Conservation (phyloP, 495 filamentous ascomycete species). For the Aspergillus funiculosus region DNA sequence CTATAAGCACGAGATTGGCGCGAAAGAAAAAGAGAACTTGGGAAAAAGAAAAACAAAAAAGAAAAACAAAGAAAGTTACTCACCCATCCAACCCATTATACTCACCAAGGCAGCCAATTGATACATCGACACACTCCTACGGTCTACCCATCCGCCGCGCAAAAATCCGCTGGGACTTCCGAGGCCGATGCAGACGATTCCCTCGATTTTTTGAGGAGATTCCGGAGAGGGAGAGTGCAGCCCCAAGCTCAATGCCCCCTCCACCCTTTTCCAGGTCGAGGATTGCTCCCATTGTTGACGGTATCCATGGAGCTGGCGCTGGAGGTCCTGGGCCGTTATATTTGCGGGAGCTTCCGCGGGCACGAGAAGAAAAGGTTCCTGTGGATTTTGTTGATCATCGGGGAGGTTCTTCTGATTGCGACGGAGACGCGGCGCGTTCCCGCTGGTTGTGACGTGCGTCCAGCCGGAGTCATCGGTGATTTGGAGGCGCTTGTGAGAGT, state of each 20-base stretch:
- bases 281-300: conserved; percentile 29
- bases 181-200: conserved; percentile 48
- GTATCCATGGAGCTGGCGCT: conserved; percentile 28
- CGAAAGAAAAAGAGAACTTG: background rate
- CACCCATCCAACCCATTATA: conserved; percentile 37
- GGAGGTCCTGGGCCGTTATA: conserved; percentile 36
- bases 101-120: conserved; percentile 58
- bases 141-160: conserved; percentile 44
- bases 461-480: conserved; percentile 49
- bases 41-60: background rate
- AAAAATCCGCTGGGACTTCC: conserved; percentile 47
- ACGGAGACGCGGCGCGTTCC: conserved; percentile 20
- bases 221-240: conserved; percentile 5
- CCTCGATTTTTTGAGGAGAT: too few species aligned
- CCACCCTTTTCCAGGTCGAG: conserved; percentile 22
- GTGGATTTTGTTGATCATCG: conserved; percentile 3
- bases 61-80: conserved; percentile 11
- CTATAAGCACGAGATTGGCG: background rate
- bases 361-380: conserved; percentile 10
- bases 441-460: conserved; percentile 47
- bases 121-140: conserved; percentile 39
- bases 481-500: conserved; percentile 41
- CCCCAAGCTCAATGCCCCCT: conserved; percentile 4
- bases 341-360: conserved; percentile 32
- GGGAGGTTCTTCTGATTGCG: conserved; percentile 6